phyloP scores from a whole-genome alignment of 2,329 filamentous ascomycete species.

The Metarhizium brunneum region DNA sequence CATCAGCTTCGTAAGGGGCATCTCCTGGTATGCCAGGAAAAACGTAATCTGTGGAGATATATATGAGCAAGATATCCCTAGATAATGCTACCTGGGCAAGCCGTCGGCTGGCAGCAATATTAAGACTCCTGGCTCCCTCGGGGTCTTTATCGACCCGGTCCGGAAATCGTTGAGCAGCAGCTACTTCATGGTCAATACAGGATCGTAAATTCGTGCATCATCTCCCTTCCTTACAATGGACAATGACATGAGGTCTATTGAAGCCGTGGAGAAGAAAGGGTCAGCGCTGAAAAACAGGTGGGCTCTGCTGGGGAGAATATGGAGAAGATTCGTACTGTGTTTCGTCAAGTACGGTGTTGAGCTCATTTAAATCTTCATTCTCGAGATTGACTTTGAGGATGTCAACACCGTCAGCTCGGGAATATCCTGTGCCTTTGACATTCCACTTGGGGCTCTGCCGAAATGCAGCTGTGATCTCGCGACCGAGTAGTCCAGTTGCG shows the following conservation, averaged over 20 bases:
- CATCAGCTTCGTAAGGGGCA: constrained; percentile 66
- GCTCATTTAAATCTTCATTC: constrained; percentile 26
- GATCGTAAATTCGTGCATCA: neutral
- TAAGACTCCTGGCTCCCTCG: constrained; percentile 61
- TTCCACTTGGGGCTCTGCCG: constrained; percentile 45
- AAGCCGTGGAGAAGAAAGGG: neutral
- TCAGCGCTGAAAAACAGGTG: neutral
- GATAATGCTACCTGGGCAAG: constrained; percentile 59
- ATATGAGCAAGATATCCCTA: constrained; percentile 56
- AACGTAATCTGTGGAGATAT: constrained; percentile 78
- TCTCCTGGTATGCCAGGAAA: constrained; percentile 68
- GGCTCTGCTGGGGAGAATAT: neutral
- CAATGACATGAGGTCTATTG: constrained; percentile 62
- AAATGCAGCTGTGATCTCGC: constrained; percentile 68
- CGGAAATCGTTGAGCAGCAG: constrained; percentile 79
- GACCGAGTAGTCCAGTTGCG: constrained; percentile 74
- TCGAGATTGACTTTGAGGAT: constrained; percentile 52
- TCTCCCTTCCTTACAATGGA: constrained; percentile 56
- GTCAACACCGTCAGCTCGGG: constrained; percentile 60
- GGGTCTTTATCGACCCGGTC: constrained; percentile 79
- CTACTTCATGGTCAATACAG: constrained; percentile 28
- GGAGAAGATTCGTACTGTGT: constrained; percentile 37
- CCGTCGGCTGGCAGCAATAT: constrained; percentile 58
- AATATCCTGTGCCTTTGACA: constrained; percentile 66
- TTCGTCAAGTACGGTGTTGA: constrained; percentile 41